phyloP scores from a whole-genome alignment of 768 basidiomycete species.

The Cyathus striatus region DNA sequence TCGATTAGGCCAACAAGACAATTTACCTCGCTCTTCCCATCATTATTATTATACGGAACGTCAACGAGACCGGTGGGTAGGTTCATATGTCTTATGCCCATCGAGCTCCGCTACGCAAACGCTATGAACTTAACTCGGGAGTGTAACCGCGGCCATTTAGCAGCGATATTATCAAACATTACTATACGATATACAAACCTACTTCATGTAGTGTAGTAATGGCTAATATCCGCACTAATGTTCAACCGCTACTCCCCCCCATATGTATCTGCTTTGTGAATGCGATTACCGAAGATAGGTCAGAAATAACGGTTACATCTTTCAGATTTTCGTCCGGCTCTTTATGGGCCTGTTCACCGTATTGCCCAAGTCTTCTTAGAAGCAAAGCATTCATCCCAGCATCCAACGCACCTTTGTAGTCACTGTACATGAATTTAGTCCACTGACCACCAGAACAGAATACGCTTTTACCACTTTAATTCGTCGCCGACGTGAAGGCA shows the following conservation, averaged over 20 bases:
- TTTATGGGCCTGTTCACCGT: conserved; percentile 43
- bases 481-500: conserved; percentile 78
- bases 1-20: conserved; percentile 11
- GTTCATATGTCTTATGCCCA: no score
- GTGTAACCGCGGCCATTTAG: no score
- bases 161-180: no score
- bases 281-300: conserved; percentile 17
- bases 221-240: no score
- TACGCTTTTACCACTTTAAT: conserved; percentile 55
- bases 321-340: conserved; percentile 31
- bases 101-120: no score
- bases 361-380: conserved; percentile 42
- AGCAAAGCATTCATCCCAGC: conserved; percentile 58
- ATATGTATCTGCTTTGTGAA: conserved; percentile 11
- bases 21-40: no score
- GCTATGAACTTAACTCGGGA: no score
- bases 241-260: no score
- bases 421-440: conserved; percentile 30
- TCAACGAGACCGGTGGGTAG: no score
- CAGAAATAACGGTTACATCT: conserved; percentile 29
- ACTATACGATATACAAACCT: neutral
- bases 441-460: neutral
- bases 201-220: neutral
- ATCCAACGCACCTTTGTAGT: conserved; percentile 55
- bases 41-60: no score